Evolutionary conservation across 1,139 yeast species (phyloP), one percentile per base, ranked within the genome.

Genomic region (Yamadazyma oceani): DNA sequence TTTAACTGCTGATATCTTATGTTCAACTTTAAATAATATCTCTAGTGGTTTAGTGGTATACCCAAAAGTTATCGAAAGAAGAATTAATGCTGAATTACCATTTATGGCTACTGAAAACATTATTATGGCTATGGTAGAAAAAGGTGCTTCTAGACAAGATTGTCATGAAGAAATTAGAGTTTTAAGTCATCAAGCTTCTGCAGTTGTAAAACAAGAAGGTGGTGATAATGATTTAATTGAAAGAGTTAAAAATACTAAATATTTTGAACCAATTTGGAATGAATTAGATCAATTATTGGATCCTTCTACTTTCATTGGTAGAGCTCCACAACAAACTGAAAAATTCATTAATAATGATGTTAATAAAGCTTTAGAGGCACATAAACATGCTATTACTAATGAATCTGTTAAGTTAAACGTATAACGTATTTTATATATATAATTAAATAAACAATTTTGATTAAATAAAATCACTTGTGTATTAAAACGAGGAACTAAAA

Each of bases 91-190:
- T 37, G 98, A 94, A 68, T 77, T 92, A 58, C 99, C 99, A 52
- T 92, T 94, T 75, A 92, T 92, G 99, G 99, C 99, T 49, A 92
- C 99, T 39, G 99, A 92, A 70, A 92, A 92, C 69, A 82, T 92
- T 62, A 92, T 92, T 64, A 92, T 92, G 99, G 98, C 98, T 40
- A 92, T 92, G 97, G 98, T 92, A 43, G 95, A 89, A 68, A 84
- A 85, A 64, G 97, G 97, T 54, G 97, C 87, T 32, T 89, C 95
- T 19, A 85, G 99, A 77, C 99, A 92, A 74, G 96, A 89, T 41
- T 92, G 96, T 60, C 99, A 92, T 67, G 99, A 92, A 73, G 86
- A 87, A 68, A 90, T 92, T 64, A 83, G 99, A 68, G 98, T 92
- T 29, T 76, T 92, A 46, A 87, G 97, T 26, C 98, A 92, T 64